Conservation (phyloP, 1,284 basidiomycete genomes). For the Fomitopsis betulina region DNA sequence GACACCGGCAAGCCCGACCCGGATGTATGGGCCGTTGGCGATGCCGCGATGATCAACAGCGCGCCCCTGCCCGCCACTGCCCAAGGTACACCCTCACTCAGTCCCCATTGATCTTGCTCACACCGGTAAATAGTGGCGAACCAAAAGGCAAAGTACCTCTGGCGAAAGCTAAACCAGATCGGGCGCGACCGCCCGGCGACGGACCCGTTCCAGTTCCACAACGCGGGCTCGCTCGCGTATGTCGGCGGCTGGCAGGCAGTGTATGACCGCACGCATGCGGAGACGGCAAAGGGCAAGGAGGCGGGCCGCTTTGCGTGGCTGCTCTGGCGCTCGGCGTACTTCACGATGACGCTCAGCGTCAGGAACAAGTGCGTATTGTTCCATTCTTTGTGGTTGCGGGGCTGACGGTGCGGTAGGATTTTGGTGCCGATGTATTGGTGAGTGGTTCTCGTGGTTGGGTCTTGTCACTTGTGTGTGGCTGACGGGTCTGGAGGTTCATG, state of each 20-base stretch:
- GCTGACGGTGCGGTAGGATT: conserved; percentile 38
- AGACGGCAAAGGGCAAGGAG: conserved; percentile 57
- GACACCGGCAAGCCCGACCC: conserved; percentile 57
- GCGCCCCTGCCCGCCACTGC: conserved; percentile 78
- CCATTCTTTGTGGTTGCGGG: not conserved
- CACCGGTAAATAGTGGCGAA: conserved; percentile 54
- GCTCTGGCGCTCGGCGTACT: conserved; percentile 78
- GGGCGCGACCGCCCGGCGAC: conserved; percentile 36
- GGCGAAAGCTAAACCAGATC: conserved; percentile 63
- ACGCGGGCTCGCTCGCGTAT: conserved; percentile 77
- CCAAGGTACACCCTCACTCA: conserved; percentile 47
- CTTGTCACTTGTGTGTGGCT: not conserved
- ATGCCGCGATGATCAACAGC: conserved; percentile 61
- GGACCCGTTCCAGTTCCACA: conserved; percentile 63
- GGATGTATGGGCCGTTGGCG: conserved; percentile 83
- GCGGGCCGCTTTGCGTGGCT: conserved; percentile 75
- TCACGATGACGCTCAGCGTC: conserved; percentile 72
- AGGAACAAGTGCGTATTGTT: conserved; percentile 55
- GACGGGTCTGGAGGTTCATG: conserved; percentile 39
- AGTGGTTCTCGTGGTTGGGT: conserved; percentile 21
- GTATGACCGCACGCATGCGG: conserved; percentile 56
- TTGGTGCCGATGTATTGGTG: conserved; percentile 71
- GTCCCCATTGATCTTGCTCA: conserved; percentile 4
- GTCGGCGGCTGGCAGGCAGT: conserved; percentile 80
- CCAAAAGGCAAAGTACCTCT: conserved; percentile 75